These are phyloP conservation scores for Alternaria novae-zelandiae DNA, from an alignment of 2,329 filamentous ascomycete species.

Conservation along the genomic window DNA sequence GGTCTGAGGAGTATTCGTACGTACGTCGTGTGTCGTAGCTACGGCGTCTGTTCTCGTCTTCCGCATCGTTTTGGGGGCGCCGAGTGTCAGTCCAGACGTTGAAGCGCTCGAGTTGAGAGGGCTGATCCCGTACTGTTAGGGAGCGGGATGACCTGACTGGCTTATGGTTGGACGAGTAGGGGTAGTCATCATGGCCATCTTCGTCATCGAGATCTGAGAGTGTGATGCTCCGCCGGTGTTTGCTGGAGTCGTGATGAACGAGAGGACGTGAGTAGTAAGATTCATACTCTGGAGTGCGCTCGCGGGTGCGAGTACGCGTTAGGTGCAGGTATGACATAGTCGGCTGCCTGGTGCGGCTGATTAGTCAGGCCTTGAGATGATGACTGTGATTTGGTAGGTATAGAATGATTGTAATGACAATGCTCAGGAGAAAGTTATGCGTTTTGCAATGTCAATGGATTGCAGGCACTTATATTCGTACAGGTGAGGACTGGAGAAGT, in stretches of 20 bases:
- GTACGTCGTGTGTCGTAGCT: constrained; percentile 8
- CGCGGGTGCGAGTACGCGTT: constrained; percentile 26
- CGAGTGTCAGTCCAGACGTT: constrained; percentile 36
- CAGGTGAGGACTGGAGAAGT: not conserved
- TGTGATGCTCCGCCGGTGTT: constrained; percentile 30
- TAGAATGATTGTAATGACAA: not conserved
- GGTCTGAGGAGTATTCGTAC: constrained; percentile 11
- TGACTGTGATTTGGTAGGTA: not conserved
- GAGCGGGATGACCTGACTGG: constrained; percentile 28
- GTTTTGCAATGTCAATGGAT: not conserved
- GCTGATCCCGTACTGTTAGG: constrained; percentile 33
- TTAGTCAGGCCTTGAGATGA: not conserved
- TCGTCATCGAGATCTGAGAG: constrained; percentile 31
- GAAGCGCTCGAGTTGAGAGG: constrained; percentile 41
- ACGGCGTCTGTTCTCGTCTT: constrained; percentile 9
- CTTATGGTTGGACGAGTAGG: constrained; percentile 25
- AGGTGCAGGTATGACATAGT: constrained; percentile 36
- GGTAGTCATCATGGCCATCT: constrained; percentile 39
- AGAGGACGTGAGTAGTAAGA: constrained; percentile 24
- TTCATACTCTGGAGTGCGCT: constrained; percentile 25
- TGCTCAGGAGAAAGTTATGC: not conserved
- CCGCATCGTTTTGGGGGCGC: constrained; percentile 8
- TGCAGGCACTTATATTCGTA: constrained; percentile 11
- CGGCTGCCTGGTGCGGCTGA: constrained; percentile 8
- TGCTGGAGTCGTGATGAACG: constrained; percentile 32